Conservation (phyloP, 805 yeast species). For the Saturnispora besseyi region DNA sequence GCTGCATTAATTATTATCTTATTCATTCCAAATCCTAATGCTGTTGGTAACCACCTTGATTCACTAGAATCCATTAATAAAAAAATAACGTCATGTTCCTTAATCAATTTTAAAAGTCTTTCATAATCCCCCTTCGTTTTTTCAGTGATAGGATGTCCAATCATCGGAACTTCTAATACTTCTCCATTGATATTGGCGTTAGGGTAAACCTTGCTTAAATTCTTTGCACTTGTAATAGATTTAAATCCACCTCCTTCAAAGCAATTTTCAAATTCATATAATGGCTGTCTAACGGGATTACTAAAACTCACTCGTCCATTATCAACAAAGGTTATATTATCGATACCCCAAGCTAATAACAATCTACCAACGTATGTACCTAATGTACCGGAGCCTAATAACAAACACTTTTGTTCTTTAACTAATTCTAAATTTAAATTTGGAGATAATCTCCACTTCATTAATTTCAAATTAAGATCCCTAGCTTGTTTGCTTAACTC, state of each 20-base stretch:
- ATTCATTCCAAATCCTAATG: slow-evolving; percentile 54
- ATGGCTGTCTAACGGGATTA: slow-evolving; percentile 92
- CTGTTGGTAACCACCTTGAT: slow-evolving; percentile 95
- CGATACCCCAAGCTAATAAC: slow-evolving; percentile 90
- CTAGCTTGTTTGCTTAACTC: slow-evolving; percentile 87
- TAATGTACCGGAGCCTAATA: slow-evolving; percentile 94
- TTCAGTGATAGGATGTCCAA: slow-evolving; percentile 75
- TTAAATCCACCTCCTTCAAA: slow-evolving; percentile 65
- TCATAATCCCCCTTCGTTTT: slow-evolving; percentile 45
- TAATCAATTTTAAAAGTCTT: slow-evolving; percentile 42
- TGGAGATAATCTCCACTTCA: slow-evolving; percentile 97
- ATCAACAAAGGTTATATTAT: slow-evolving; percentile 80
- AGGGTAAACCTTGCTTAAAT: slow-evolving; percentile 70
- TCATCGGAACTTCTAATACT: slow-evolving; percentile 82
- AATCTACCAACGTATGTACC: slow-evolving; percentile 88
- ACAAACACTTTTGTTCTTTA: slow-evolving; percentile 50
- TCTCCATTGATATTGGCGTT: slow-evolving; percentile 57
- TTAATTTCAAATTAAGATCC: slow-evolving; percentile 78
- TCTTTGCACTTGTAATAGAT: slow-evolving; percentile 68
- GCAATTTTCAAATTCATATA: slow-evolving; percentile 77
- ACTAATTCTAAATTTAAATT: slow-evolving; percentile 60
- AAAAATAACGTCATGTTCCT: slow-evolving; percentile 66
- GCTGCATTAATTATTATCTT: slow-evolving; percentile 89
- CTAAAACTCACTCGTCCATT: slow-evolving; percentile 83
- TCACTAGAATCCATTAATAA: slow-evolving; percentile 91